Percentiles rank a stretch among this genome's conserved stretches.
phyloP scores from a whole-genome alignment of 345 rosid genomes.

The Brassica carinata region DNA sequence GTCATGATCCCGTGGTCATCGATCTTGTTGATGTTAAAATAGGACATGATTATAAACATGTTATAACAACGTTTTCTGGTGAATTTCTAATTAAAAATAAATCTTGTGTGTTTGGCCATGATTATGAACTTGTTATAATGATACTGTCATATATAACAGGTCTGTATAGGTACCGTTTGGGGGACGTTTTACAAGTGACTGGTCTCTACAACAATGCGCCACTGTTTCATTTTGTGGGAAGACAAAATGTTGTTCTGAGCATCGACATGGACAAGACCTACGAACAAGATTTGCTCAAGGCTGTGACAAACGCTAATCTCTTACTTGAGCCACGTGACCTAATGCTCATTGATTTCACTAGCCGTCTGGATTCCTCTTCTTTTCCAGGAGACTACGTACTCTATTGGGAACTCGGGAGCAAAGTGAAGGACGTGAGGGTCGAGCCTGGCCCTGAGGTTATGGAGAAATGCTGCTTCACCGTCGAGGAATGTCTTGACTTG shows the following conservation, averaged over 20 bases:
- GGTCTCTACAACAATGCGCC: neutral
- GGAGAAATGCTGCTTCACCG: neutral
- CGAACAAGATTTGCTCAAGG: neutral
- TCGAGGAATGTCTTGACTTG: neutral
- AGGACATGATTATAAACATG: neutral
- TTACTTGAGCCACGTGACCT: neutral
- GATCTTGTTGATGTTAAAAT: neutral
- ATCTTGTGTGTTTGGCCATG: neutral
- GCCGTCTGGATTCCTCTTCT: neutral
- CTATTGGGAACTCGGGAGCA: neutral
- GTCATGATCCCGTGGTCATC: neutral
- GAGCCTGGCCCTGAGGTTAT: neutral
- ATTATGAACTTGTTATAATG: neutral
- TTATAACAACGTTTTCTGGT: neutral
- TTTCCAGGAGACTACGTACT: neutral
- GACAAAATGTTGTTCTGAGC: neutral
- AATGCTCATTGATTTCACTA: neutral
- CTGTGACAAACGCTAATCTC: neutral
- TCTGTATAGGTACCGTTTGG: neutral
- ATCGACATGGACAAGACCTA: conserved; percentile 1
- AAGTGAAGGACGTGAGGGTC: neutral
- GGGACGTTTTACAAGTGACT: neutral
- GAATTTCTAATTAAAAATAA: neutral
- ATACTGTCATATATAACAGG: neutral
- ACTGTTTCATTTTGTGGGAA: neutral